phyloP scores from a whole-genome alignment of 441 rosid species.

The Gossypium schwendimanii region DNA sequence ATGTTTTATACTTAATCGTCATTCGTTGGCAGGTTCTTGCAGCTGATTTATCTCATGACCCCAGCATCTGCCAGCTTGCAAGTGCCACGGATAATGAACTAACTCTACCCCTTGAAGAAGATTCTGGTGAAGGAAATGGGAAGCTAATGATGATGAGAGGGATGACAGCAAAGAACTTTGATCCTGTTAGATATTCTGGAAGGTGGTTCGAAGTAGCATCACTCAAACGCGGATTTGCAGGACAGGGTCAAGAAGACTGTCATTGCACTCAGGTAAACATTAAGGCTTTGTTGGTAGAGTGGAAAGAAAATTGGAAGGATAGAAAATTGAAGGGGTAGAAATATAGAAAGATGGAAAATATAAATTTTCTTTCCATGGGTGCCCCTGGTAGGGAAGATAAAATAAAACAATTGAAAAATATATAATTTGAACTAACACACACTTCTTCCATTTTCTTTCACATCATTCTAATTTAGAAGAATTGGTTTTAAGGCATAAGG shows the following conservation, averaged over 20 bases:
- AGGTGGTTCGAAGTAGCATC: conserved; percentile 98
- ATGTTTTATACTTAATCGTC: not conserved
- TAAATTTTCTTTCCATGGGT: too few species aligned
- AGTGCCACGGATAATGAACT: conserved; percentile 31
- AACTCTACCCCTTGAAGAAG: conserved; percentile 54
- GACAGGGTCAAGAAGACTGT: conserved; percentile 95
- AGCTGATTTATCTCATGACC: conserved; percentile 28
- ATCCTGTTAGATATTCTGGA: conserved; percentile 74
- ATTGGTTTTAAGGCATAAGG: too few species aligned
- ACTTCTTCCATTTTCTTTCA: too few species aligned
- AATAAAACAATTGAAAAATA: too few species aligned
- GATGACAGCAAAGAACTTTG: conserved; percentile 78
- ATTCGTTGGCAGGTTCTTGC: conserved; percentile 45
- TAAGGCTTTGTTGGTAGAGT: not conserved
- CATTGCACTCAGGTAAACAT: conserved; percentile 81
- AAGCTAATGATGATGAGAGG: conserved; percentile 83
- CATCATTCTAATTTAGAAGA: too few species aligned
- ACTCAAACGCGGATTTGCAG: conserved; percentile 85
- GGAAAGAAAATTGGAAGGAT: too few species aligned
- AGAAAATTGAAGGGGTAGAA: too few species aligned
- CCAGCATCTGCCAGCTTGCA: conserved; percentile 51
- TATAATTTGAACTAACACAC: too few species aligned
- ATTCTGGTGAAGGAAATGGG: conserved; percentile 36
- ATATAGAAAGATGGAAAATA: too few species aligned
- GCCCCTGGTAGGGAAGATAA: too few species aligned